Percentiles rank a stretch among this genome's conserved stretches.
Evolutionary conservation across 2,329 filamentous ascomycete species (phyloP).

Genomic region (Colletotrichum melonis): DNA sequence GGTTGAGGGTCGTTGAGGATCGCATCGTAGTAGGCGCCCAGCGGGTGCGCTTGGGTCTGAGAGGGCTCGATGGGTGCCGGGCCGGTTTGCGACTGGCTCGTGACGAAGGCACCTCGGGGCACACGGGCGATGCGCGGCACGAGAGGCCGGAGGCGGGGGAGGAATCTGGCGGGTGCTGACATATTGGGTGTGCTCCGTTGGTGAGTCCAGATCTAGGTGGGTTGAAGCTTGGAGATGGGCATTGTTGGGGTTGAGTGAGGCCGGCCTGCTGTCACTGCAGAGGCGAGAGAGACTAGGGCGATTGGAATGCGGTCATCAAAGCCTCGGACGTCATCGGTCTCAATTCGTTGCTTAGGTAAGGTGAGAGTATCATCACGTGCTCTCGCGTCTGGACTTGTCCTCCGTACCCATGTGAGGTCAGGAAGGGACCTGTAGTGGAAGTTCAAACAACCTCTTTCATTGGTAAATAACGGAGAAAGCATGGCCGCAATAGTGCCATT

Average conservation of each 20-base stretch:
- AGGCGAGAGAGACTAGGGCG: background rate
- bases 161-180: constrained; percentile 44
- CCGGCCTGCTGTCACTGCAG: constrained; percentile 24
- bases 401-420: background rate
- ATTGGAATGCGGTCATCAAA: constrained; percentile 33
- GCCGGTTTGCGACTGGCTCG: constrained; percentile 42
- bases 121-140: constrained; percentile 40
- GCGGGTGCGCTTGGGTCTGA: constrained; percentile 56
- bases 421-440: background rate
- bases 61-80: constrained; percentile 41
- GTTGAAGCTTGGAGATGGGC: constrained; percentile 6
- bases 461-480: no score
- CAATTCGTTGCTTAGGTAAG: constrained; percentile 29
- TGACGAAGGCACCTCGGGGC: constrained; percentile 42
- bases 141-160: constrained; percentile 45
- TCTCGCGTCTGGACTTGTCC: background rate
- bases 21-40: constrained; percentile 70
- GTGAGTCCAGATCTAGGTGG: constrained; percentile 9
- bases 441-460: background rate
- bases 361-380: background rate
- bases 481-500: no score
- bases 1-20: constrained; percentile 61
- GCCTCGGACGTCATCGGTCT: constrained; percentile 48
- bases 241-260: constrained; percentile 26
- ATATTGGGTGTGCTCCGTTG: constrained; percentile 39